Conservation (phyloP, 1,139 yeast species). For the Geotrichum siamense region DNA sequence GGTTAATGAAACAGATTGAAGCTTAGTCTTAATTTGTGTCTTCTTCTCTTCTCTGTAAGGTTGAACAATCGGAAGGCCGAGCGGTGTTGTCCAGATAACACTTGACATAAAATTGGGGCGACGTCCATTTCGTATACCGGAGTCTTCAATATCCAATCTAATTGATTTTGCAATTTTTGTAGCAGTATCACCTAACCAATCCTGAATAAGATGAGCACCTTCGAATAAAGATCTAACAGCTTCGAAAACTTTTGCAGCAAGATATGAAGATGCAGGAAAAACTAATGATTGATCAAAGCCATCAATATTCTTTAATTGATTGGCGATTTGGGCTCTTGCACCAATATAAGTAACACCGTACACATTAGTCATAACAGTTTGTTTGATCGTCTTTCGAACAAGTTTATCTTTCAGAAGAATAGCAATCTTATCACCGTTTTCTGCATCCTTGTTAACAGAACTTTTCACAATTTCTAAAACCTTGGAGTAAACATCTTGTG, state of each 20-base stretch:
- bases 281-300: conserved; percentile 36
- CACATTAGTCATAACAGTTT: conserved; percentile 97
- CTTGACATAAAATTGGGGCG: conserved; percentile 55
- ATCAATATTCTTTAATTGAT: conserved; percentile 39
- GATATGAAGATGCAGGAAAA: conserved; percentile 48
- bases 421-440: conserved; percentile 48
- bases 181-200: conserved; percentile 90
- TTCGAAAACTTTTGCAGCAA: conserved; percentile 71
- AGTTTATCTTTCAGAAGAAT: conserved; percentile 51
- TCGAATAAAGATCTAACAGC: conserved; percentile 80
- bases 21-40: conserved; percentile 62
- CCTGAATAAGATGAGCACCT: conserved; percentile 93
- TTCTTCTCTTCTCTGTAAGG: conserved; percentile 73
- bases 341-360: conserved; percentile 96
- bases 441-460: conserved; percentile 55
- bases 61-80: conserved; percentile 83
- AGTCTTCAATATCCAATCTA: conserved; percentile 46
- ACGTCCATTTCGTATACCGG: conserved; percentile 29
- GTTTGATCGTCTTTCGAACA: conserved; percentile 84
- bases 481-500: conserved; percentile 83
- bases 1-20: conserved; percentile 73
- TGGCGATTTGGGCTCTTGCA: conserved; percentile 73
- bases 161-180: conserved; percentile 72
- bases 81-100: conserved; percentile 95
- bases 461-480: conserved; percentile 66